Conservation (phyloP, 2,329 filamentous ascomycete species). For the Alternaria ethzedia region DNA sequence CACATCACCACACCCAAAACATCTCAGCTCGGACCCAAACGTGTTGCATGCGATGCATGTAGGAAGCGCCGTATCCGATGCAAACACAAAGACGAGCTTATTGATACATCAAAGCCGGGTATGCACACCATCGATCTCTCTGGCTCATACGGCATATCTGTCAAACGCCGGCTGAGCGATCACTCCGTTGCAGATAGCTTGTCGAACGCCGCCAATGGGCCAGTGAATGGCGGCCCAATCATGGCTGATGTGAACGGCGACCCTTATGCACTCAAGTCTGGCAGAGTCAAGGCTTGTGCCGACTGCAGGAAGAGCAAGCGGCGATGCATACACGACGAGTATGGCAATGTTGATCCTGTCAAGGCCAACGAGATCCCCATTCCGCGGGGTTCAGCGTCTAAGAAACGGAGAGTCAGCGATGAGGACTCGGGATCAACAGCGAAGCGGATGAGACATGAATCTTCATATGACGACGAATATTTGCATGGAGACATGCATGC, state of each 20-base stretch:
- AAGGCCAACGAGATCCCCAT: conserved; percentile 68
- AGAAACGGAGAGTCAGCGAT: conserved; percentile 58
- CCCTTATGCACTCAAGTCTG: conserved; percentile 59
- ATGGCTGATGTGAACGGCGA: conserved; percentile 46
- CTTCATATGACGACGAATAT: conserved; percentile 30
- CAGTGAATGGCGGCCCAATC: conserved; percentile 39
- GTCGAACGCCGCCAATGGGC: conserved; percentile 20
- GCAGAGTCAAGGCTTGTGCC: conserved; percentile 68
- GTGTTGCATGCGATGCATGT: conserved; percentile 67
- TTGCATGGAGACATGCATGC: conserved; percentile 30
- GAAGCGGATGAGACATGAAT: conserved; percentile 40
- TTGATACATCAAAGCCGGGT: conserved; percentile 39
- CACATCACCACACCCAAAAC: conserved; percentile 60
- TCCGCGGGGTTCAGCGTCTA: conserved; percentile 62
- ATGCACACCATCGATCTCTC: conserved; percentile 42
- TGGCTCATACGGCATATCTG: conserved; percentile 40
- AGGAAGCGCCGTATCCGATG: conserved; percentile 67
- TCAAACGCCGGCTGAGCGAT: conserved; percentile 44
- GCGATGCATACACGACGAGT: conserved; percentile 70
- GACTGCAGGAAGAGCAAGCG: conserved; percentile 74
- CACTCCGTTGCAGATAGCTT: conserved; percentile 31
- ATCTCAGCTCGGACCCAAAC: conserved; percentile 65
- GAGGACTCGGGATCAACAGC: conserved; percentile 26
- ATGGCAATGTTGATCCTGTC: conserved; percentile 67
- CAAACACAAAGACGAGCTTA: conserved; percentile 66